Percentiles rank a stretch among this genome's conserved stretches.
Conservation (phyloP, 805 yeast species). For the Yarrowia phangngaensis region DNA sequence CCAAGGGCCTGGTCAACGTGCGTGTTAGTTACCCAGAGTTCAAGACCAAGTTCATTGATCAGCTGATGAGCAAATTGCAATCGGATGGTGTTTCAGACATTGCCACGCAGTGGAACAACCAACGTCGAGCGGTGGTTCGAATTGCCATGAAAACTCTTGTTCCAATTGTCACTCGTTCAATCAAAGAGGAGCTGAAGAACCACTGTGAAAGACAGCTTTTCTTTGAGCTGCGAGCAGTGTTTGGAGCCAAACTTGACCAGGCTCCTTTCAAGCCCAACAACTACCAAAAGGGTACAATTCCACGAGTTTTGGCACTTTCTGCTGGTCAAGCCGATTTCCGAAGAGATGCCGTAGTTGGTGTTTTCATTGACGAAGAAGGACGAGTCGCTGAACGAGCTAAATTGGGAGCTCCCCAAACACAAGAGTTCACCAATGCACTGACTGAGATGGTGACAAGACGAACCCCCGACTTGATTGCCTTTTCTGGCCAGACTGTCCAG, state of each 20-base stretch:
- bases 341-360: slow-evolving; percentile 82
- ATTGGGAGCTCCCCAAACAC: slow-evolving; percentile 65
- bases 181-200: slow-evolving; percentile 76
- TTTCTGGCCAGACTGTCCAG: slow-evolving; percentile 80
- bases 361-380: slow-evolving; percentile 73
- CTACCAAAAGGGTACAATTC: slow-evolving; percentile 72
- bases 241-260: slow-evolving; percentile 75
- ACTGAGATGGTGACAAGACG: slow-evolving; percentile 55
- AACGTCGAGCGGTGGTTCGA: slow-evolving; percentile 63
- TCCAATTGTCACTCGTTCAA: slow-evolving; percentile 63
- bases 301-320: slow-evolving; percentile 76
- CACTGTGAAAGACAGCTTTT: slow-evolving; percentile 70
- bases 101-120: slow-evolving; percentile 75
- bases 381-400: slow-evolving; percentile 71
- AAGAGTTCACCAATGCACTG: slow-evolving; percentile 64
- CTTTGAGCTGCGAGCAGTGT: slow-evolving; percentile 63
- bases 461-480: slow-evolving; percentile 84
- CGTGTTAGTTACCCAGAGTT: slow-evolving; percentile 54
- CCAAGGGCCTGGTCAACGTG: slow-evolving; percentile 64
- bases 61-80: slow-evolving; percentile 40
- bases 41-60: slow-evolving; percentile 42
- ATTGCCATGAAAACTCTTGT: slow-evolving; percentile 65
- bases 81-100: slow-evolving; percentile 57
- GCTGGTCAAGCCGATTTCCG: slow-evolving; percentile 81
- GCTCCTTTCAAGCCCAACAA: slow-evolving; percentile 87